Percentiles rank a stretch among this genome's conserved stretches.
phyloP scores from a whole-genome alignment of 164 flowering plant genomes.

The Paratinospora sagittata region DNA sequence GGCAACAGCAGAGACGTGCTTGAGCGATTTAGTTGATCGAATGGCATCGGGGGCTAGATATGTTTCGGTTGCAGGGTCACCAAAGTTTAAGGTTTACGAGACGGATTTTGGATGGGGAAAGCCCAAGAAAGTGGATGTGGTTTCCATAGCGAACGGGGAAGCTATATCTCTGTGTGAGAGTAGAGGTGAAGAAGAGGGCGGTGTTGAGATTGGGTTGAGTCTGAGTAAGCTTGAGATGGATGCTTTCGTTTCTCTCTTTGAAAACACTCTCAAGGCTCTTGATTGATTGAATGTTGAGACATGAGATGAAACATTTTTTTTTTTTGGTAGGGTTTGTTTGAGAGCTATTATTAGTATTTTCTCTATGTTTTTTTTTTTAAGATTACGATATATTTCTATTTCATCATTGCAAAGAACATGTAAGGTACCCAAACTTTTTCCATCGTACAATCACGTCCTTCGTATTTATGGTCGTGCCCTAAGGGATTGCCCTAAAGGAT shows the following conservation, averaged over 20 bases:
- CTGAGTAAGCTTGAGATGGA: conserved; percentile 23
- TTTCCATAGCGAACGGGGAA: conserved; percentile 15
- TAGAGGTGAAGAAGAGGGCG: conserved; percentile 24
- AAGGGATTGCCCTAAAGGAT: too few species aligned
- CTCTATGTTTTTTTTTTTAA: too few species aligned
- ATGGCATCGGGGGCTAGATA: not conserved
- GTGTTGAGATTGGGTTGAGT: conserved; percentile 28
- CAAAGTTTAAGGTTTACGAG: conserved; percentile 25
- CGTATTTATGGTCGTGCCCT: too few species aligned
- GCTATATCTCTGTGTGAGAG: conserved; percentile 28
- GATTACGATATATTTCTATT: too few species aligned
- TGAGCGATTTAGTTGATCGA: not conserved
- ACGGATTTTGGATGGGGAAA: conserved; percentile 41
- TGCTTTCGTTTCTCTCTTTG: conserved; percentile 17
- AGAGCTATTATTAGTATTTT: too few species aligned
- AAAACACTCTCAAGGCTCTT: conserved; percentile 1
- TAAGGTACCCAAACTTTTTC: too few species aligned
- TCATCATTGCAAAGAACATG: too few species aligned
- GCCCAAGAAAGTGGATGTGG: conserved; percentile 28
- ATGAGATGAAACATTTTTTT: too few species aligned
- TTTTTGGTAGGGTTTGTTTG: too few species aligned
- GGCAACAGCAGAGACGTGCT: not conserved
- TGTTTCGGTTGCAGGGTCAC: conserved; percentile 25
- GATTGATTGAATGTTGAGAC: not conserved
- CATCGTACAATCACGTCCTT: too few species aligned